Percentiles rank a stretch among this genome's conserved stretches.
phyloP scores from a whole-genome alignment of 306 rosid species.

The Delonix regia region DNA sequence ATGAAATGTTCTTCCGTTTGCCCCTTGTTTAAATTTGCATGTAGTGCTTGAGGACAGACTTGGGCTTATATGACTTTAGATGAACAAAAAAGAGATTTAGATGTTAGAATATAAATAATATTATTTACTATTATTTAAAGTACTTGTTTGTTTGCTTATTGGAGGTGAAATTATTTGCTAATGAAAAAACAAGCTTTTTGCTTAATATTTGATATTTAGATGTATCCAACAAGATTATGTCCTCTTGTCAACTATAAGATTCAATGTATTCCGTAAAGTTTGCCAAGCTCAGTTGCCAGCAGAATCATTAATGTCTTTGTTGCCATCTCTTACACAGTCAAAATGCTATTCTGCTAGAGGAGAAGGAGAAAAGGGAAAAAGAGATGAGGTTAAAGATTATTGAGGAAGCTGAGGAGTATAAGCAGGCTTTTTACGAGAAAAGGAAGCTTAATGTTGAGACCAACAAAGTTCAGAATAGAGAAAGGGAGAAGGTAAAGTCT shows the following conservation, averaged over 20 bases:
- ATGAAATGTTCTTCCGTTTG: background rate
- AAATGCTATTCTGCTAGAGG: conserved; percentile 84
- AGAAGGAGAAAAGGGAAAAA: conserved; percentile 94
- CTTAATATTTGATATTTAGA: conserved; percentile 11
- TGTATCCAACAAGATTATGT: background rate
- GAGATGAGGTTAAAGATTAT: conserved; percentile 85
- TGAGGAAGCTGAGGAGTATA: conserved; percentile 95
- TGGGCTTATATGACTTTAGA: background rate
- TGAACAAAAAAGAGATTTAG: background rate
- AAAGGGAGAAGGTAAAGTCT: conserved; percentile 85
- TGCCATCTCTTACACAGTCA: conserved; percentile 61
- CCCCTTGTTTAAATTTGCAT: background rate
- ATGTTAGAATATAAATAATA: background rate
- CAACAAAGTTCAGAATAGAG: conserved; percentile 83
- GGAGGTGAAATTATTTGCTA: background rate
- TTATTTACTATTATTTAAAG: background rate
- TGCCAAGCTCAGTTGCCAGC: conserved; percentile 24
- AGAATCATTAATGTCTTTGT: conserved; percentile 30
- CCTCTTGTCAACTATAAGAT: conserved; percentile 11
- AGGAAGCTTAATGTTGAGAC: conserved; percentile 92
- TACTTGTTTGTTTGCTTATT: conserved; percentile 3
- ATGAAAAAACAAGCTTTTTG: conserved; percentile 11
- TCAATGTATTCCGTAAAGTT: conserved; percentile 24
- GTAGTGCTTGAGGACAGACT: background rate
- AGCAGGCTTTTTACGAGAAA: conserved; percentile 82